Evolutionary conservation across 768 basidiomycete species (phyloP), one percentile per base, ranked within the genome.

Genomic region (Dendrothele bispora): DNA sequence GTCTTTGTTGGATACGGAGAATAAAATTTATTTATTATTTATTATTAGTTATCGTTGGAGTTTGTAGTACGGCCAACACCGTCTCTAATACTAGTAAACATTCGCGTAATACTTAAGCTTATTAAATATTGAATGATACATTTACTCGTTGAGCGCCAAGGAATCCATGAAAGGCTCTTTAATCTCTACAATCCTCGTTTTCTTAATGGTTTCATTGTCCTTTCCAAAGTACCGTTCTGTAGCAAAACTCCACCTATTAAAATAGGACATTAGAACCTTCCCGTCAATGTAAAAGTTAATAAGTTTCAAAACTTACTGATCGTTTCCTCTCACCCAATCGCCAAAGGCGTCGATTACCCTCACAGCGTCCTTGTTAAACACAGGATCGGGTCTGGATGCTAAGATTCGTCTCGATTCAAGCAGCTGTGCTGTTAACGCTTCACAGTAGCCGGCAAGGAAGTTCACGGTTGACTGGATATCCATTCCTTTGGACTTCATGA

Each of bases 161-260:
- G n/a, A n/a, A n/a, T n/a, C n/a, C n/a, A n/a, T n/a, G n/a, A n/a
- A n/a, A n/a, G n/a, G n/a, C n/a, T n/a, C n/a, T n/a, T n/a, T n/a
- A n/a, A n/a, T n/a, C n/a, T 25, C 37, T 14, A 79, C 74, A 39
- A 79, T 61, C 52, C 70, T 67, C 49, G 75, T 76, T 59, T 67
- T 60, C 54, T 71, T 78, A 59, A 86, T 72, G 62, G 79, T 72
- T 29, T 70, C 56, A 53, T 79, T 75, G 35, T 71, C 65, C 50
- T 71, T 65, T 38, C 84, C 84, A 57, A 88, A 86, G 68, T 88
- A 86, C 28, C 83, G 73, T 54, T 77, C 74, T 25, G 79, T 82
- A 63, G 85, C 79, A 62, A 88, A 85, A 58, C 82, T 81, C 84
- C 84, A 84, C 48, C 77, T 77, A 43, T 6, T 24, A 14, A 26